A percentile compares a stretch with the other conserved stretches of the same genome.
These are phyloP conservation scores for Xylariaceae sp. DNA, from an alignment of 2,329 filamentous ascomycete genomes.

Conservation along the genomic window DNA sequence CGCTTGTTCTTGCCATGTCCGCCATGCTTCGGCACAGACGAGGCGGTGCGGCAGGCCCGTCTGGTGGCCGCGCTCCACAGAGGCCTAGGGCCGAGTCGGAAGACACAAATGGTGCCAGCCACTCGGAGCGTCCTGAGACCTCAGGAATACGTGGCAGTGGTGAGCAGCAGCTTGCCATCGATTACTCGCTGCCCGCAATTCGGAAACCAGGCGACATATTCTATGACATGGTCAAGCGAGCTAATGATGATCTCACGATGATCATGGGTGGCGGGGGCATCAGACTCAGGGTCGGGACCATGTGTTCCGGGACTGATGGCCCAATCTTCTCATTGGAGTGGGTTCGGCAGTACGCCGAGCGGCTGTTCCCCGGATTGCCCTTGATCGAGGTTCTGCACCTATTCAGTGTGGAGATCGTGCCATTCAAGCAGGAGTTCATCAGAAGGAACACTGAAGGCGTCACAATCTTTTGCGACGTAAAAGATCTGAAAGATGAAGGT, in stretches of 20 bases:
- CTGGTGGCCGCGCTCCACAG: no score
- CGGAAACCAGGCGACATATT: conserved; percentile 21
- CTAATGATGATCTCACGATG: conserved; percentile 9
- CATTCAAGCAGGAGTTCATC: conserved; percentile 58
- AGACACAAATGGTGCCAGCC: no score
- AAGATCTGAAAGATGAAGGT: conserved; percentile 39
- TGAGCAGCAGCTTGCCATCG: no score
- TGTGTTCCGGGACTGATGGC: conserved; percentile 73
- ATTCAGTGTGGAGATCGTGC: conserved; percentile 57
- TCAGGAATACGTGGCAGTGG: no score
- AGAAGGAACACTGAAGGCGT: conserved; percentile 46
- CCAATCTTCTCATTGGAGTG: conserved; percentile 60
- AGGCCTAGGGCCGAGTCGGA: no score
- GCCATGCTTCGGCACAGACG: no score
- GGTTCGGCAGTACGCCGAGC: conserved; percentile 37
- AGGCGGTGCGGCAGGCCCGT: no score
- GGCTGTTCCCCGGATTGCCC: conserved; percentile 18
- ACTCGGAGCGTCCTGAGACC: no score
- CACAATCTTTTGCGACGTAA: conserved; percentile 51
- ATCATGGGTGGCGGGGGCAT: conserved; percentile 21
- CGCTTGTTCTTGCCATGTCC: no score
- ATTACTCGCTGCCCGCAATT: conserved; percentile 17
- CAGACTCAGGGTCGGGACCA: conserved; percentile 50
- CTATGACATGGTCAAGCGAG: conserved; percentile 17
- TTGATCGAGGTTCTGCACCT: conserved; percentile 43